Base-by-base conservation (phyloP, 768 basidiomycete genomes). In the Phaffia australis region DNA sequence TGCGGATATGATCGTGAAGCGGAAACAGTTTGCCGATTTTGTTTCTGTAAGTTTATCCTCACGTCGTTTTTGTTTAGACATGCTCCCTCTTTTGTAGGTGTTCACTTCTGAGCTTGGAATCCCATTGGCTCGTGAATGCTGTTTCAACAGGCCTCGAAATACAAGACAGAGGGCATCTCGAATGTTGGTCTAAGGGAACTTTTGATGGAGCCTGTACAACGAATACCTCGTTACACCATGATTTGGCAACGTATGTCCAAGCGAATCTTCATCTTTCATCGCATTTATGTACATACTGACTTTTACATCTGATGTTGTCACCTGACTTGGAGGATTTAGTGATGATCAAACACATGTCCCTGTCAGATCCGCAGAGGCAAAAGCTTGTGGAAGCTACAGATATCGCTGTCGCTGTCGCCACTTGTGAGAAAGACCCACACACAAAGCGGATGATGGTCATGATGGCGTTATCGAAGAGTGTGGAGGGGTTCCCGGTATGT, bases 221-320 rank as follows among this genome's bases (percentile, higher is more conserved):
- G 93, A 46, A 90, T 98, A 72, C 92, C 93, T 4, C 81, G 94
- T 70, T 97, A 97, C 77, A 93, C 90, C 0, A 80, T 98, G 29
- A 81, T 98, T 70, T 89, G 94, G 76, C 86, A 89, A 67, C 75
- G 80, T 80, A 63, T 71, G 77, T 72, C 8, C 23, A 54, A 54
- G 15, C 35, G 35, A 5, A 11, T 42, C 11, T 42, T 42, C 11
- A 8, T 7, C 42, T 32, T 23, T 3, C 48, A 5, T 46, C 0
- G 25, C 19, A 25, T 9, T 4, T 23, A 50, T 30, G 0, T 27
- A 32, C 57, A 21, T 48, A 27, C 21, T 27, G 51, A 29, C 15
- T 1, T 25, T 30, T 11, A 6, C 49, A 48, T 23, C 27, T 46
- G n/a, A 27, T 4, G 0, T 16, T 46, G 48, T 19, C 32, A 30